Conservation (phyloP, 2,329 filamentous ascomycete genomes). For the Volutella citrinella region DNA sequence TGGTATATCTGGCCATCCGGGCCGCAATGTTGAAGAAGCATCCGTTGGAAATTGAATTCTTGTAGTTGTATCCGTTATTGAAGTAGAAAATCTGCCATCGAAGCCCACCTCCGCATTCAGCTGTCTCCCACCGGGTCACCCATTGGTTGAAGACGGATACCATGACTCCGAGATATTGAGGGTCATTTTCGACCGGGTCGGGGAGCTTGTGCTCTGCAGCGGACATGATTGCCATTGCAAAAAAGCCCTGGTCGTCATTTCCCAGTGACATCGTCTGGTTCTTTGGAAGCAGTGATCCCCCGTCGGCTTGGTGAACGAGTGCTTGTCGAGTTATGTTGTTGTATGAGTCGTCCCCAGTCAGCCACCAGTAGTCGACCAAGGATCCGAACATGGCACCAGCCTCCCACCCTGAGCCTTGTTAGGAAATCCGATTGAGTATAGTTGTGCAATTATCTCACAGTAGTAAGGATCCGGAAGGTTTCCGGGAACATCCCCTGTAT, state of each 20-base stretch:
- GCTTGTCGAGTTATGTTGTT: constrained; percentile 58
- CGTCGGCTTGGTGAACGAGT: constrained; percentile 59
- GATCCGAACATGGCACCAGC: constrained; percentile 69
- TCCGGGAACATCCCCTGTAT: constrained; percentile 55
- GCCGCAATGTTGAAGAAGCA: constrained; percentile 69
- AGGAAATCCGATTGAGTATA: constrained; percentile 20
- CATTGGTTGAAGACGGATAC: constrained; percentile 82
- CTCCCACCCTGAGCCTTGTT: constrained; percentile 57
- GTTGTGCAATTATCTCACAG: constrained; percentile 47
- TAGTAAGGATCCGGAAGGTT: constrained; percentile 62
- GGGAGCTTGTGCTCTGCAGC: constrained; percentile 76
- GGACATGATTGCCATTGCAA: constrained; percentile 78
- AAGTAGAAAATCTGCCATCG: constrained; percentile 84
- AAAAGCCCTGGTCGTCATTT: constrained; percentile 80
- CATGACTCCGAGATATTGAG: constrained; percentile 73
- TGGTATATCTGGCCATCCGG: constrained; percentile 73
- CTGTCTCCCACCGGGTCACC: constrained; percentile 64
- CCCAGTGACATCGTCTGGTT: constrained; percentile 61
- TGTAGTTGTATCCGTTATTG: constrained; percentile 69
- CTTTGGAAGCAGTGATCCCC: constrained; percentile 67
- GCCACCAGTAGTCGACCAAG: constrained; percentile 69
- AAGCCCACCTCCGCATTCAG: constrained; percentile 67
- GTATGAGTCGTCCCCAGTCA: constrained; percentile 65
- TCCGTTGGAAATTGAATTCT: constrained; percentile 67
- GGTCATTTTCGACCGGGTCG: constrained; percentile 58